These are phyloP conservation scores for Myxozyma neotropica DNA, from an alignment of 805 yeast species.

Conservation along the genomic window DNA sequence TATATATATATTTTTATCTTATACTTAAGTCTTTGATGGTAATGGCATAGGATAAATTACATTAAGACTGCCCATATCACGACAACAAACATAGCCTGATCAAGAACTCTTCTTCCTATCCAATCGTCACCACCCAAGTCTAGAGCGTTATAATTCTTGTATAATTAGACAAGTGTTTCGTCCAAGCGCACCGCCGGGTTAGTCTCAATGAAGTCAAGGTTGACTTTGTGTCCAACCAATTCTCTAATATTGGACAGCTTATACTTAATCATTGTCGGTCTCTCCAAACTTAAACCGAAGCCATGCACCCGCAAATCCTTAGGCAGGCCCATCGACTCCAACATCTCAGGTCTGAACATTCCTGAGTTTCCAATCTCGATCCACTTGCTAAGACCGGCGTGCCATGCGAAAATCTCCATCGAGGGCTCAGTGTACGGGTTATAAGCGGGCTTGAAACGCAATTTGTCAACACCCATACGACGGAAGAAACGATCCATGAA, in stretches of 20 bases:
- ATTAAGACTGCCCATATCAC: background rate
- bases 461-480: constrained; percentile 94
- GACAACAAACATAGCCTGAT: background rate
- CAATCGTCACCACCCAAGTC: too few relatives aligned
- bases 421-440: constrained; percentile 99
- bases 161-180: constrained; percentile 52
- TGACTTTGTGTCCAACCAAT: constrained; percentile 93
- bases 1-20: background rate
- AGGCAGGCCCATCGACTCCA: constrained; percentile 97
- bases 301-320: constrained; percentile 91
- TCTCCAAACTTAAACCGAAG: constrained; percentile 94
- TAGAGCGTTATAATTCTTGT: too few relatives aligned
- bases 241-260: constrained; percentile 96
- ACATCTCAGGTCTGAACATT: constrained; percentile 99
- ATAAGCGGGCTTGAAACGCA: constrained; percentile 98
- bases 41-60: too few relatives aligned
- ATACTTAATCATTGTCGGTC: constrained; percentile 99
- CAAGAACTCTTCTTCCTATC: background rate
- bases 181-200: constrained; percentile 98
- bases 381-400: constrained; percentile 92
- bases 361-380: constrained; percentile 99
- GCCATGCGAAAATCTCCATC: constrained; percentile 96
- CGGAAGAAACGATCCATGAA: constrained; percentile 97
- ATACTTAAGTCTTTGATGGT: background rate
- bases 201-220: constrained; percentile 88